Conservation (phyloP, 805 yeast genomes). For the Saccharomyces kudriavzevii region DNA sequence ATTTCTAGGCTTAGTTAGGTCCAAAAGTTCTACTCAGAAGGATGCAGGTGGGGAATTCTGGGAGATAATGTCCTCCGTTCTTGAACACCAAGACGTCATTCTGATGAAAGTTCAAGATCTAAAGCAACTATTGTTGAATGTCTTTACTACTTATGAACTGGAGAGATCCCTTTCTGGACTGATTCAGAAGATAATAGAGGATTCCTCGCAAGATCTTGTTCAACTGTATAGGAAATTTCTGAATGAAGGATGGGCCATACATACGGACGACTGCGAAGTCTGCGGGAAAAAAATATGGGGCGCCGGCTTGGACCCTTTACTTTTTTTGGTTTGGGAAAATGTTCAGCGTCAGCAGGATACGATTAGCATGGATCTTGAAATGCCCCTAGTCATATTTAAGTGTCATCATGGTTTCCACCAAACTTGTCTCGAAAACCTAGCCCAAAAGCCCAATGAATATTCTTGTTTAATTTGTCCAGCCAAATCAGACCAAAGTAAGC, state of each 20-base stretch:
- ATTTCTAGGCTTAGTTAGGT: conserved; percentile 17
- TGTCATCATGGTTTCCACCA: conserved; percentile 28
- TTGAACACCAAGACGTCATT: conserved; percentile 40
- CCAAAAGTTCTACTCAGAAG: conserved; percentile 12
- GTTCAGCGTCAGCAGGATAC: conserved; percentile 24
- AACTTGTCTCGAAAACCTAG: conserved; percentile 23
- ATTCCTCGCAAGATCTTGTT: conserved; percentile 45
- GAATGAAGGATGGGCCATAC: conserved; percentile 57
- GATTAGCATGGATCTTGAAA: background rate
- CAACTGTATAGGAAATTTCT: conserved; percentile 35
- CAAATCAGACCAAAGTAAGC: background rate
- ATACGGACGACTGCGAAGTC: conserved; percentile 53
- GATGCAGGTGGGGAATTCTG: conserved; percentile 36
- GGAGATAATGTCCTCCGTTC: conserved; percentile 45
- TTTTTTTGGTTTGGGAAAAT: conserved; percentile 53
- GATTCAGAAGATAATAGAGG: conserved; percentile 47
- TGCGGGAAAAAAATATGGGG: conserved; percentile 78
- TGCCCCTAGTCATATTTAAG: conserved; percentile 15
- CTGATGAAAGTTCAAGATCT: conserved; percentile 53
- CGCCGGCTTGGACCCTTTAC: conserved; percentile 40
- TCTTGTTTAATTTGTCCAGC: conserved; percentile 20
- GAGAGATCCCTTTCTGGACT: conserved; percentile 50
- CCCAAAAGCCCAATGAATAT: conserved; percentile 14
- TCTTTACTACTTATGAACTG: conserved; percentile 54
- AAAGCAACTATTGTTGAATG: conserved; percentile 50